Evolutionary conservation across 345 rosid species (phyloP).

Genomic region (Raphanus raphanistrum): DNA sequence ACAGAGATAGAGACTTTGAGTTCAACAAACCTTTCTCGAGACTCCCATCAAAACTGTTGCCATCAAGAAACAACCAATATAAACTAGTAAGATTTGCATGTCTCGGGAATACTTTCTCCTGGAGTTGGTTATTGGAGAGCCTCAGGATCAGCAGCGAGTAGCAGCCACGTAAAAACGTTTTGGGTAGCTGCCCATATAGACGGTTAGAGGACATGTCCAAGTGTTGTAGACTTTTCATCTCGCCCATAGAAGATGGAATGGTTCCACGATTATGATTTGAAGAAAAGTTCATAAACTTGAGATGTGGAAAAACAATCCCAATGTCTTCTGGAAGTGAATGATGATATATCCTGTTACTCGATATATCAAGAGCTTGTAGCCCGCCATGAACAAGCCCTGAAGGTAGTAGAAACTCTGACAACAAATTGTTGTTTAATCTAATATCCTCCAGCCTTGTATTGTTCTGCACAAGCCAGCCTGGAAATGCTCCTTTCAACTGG

Average conservation of each 20-base stretch:
- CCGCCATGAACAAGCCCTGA: slow-evolving; percentile 3
- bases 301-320: slow-evolving; percentile 7
- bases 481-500: slow-evolving; percentile 17
- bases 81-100: neutral
- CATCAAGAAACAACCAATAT: neutral
- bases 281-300: neutral
- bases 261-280: slow-evolving; percentile 8
- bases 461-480: slow-evolving; percentile 24
- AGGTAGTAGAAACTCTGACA: slow-evolving; percentile 20
- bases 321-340: slow-evolving; percentile 10
- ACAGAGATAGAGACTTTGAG: fast-evolving
- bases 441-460: slow-evolving; percentile 7
- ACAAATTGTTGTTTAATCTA: neutral
- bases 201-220: slow-evolving; percentile 19
- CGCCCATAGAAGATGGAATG: slow-evolving; percentile 14
- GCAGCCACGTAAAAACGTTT: neutral
- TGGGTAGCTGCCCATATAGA: slow-evolving; percentile 7
- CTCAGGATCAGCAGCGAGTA: neutral
- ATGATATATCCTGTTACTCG: neutral
- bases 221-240: neutral
- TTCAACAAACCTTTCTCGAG: neutral
- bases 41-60: neutral
- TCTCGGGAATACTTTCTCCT: neutral
- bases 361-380: slow-evolving; percentile 10
- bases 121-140: slow-evolving; percentile 1